phyloP scores from a whole-genome alignment of 2,329 filamentous ascomycete genomes.

The Neonectria sp. region DNA sequence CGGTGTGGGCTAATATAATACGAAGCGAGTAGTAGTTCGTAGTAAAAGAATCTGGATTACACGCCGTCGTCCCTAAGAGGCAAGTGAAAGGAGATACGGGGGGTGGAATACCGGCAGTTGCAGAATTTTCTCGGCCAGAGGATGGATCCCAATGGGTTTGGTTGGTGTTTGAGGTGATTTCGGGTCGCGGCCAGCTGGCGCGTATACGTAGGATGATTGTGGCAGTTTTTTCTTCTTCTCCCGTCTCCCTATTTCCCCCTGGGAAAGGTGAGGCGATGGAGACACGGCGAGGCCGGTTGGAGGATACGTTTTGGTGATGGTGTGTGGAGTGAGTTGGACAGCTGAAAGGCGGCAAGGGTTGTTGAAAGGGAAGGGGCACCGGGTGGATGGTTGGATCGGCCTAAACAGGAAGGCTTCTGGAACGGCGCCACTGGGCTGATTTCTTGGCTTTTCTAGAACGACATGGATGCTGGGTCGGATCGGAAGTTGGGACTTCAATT shows the following conservation, averaged over 20 bases:
- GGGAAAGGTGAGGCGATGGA: slow-evolving; percentile 43
- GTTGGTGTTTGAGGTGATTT: slow-evolving; percentile 3
- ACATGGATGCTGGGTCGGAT: slow-evolving; percentile 23
- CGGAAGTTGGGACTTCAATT: not conserved
- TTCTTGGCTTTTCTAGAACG: slow-evolving; percentile 42
- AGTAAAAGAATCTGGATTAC: not conserved
- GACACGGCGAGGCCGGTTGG: slow-evolving; percentile 49
- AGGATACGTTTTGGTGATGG: slow-evolving; percentile 31
- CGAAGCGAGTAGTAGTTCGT: slow-evolving; percentile 15
- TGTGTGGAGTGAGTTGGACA: slow-evolving; percentile 30
- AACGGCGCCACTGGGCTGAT: slow-evolving; percentile 36
- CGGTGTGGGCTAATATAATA: slow-evolving; percentile 20
- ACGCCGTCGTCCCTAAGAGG: slow-evolving; percentile 15
- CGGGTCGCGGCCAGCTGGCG: slow-evolving; percentile 22
- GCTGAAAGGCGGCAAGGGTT: slow-evolving; percentile 19
- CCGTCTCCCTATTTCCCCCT: slow-evolving; percentile 28
- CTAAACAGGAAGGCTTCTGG: slow-evolving; percentile 46
- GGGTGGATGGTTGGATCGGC: slow-evolving; percentile 36
- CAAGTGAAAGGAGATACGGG: slow-evolving; percentile 1
- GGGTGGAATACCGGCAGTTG: not conserved
- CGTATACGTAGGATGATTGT: slow-evolving; percentile 30
- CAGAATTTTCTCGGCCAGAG: slow-evolving; percentile 22
- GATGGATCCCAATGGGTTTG: slow-evolving; percentile 17
- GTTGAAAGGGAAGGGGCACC: slow-evolving; percentile 13
- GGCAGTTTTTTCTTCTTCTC: slow-evolving; percentile 19